Percentiles rank a stretch among this genome's conserved stretches.
phyloP scores from a whole-genome alignment of 495 filamentous ascomycete genomes.

The Elasticomyces elasticus region DNA sequence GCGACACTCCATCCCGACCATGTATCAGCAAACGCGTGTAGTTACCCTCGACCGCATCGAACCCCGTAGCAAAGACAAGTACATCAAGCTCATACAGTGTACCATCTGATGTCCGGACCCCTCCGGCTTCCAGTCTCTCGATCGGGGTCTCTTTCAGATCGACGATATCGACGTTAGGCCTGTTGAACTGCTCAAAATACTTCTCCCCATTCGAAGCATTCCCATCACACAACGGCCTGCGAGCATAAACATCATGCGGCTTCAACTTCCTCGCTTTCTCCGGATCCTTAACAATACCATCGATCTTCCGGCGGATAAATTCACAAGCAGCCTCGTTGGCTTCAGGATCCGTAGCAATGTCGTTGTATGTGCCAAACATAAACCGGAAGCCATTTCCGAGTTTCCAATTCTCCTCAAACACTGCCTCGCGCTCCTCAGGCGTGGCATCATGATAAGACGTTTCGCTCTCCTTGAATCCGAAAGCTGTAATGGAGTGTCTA shows the following conservation, averaged over 20 bases:
- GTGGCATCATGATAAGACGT: constrained; percentile 11
- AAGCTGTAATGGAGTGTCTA: constrained; percentile 7
- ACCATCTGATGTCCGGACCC: constrained; percentile 11
- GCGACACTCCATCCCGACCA: constrained; percentile 3
- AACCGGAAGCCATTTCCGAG: constrained; percentile 16
- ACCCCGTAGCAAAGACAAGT: constrained; percentile 23
- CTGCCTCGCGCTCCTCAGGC: constrained; percentile 12
- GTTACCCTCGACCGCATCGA: constrained; percentile 18
- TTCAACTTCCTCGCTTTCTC: constrained; percentile 19
- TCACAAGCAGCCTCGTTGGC: constrained; percentile 19
- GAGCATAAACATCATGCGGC: constrained; percentile 19
- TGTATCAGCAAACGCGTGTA: constrained; percentile 11
- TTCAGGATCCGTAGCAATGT: constrained; percentile 17
- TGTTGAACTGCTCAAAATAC: constrained; percentile 24
- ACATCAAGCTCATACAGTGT: constrained; percentile 17
- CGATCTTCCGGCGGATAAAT: constrained; percentile 19
- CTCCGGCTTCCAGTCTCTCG: background rate
- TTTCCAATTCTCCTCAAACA: constrained; percentile 17
- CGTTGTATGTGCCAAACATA: constrained; percentile 16
- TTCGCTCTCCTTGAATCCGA: constrained; percentile 20
- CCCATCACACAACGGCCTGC: constrained; percentile 17
- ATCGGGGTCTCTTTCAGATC: constrained; percentile 21
- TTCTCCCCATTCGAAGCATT: constrained; percentile 15
- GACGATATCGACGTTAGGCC: constrained; percentile 17
- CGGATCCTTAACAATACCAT: constrained; percentile 22